A percentile compares a stretch with the other conserved stretches of the same genome.
phyloP scores from a whole-genome alignment of 345 rosid species.

The Rhizophora mangle region DNA sequence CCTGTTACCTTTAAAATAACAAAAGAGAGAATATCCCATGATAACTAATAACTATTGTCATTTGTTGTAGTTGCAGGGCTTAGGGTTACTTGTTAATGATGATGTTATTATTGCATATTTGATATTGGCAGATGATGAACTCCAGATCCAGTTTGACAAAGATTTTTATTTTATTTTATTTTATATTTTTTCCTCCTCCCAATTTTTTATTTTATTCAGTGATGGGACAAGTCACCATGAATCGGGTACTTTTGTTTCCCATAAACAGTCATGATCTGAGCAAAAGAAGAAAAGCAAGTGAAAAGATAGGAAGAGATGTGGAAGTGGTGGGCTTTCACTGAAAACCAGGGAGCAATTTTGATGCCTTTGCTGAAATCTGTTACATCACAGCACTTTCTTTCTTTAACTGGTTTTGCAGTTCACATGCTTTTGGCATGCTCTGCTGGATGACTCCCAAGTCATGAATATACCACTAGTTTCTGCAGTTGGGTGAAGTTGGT shows the following conservation, averaged over 20 bases:
- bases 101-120: neutral
- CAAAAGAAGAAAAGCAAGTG: constrained; percentile 15
- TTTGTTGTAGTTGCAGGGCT: neutral
- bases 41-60: neutral
- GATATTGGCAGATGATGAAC: constrained; percentile 20
- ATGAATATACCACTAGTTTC: constrained; percentile 13
- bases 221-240: constrained; percentile 43
- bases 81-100: neutral
- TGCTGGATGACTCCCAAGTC: constrained; percentile 8
- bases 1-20: neutral
- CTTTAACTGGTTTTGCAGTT: constrained; percentile 23
- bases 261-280: constrained; percentile 26
- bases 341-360: constrained; percentile 40
- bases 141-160: constrained; percentile 22
- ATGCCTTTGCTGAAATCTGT: constrained; percentile 20
- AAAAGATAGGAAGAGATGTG: constrained; percentile 21
- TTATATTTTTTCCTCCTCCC: neutral
- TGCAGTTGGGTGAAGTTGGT: constrained; percentile 22
- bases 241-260: constrained; percentile 47
- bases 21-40: neutral
- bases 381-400: neutral
- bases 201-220: constrained; percentile 12
- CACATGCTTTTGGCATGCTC: constrained; percentile 46
- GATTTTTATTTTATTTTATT: neutral
- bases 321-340: constrained; percentile 40